Conservation (phyloP, 2,329 filamentous ascomycete species). For the Sarocladium strictum region DNA sequence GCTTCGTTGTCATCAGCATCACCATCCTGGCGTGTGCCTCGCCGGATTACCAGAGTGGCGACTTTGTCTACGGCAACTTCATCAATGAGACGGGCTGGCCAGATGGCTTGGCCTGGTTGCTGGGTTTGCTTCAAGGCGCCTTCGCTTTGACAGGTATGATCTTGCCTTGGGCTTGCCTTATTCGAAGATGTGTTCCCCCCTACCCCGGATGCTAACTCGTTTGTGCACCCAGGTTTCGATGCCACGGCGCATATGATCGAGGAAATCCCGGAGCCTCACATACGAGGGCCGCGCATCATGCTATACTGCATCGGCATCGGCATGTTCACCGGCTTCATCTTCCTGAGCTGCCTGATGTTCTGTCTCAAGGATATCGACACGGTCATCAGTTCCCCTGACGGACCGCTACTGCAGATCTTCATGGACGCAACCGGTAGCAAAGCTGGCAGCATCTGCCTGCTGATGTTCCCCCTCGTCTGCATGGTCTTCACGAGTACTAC, state of each 20-base stretch:
- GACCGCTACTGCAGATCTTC: slow-evolving; percentile 57
- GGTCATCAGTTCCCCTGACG: slow-evolving; percentile 49
- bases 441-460: slow-evolving; percentile 56
- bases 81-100: slow-evolving; percentile 39
- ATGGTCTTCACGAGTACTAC: slow-evolving; percentile 57
- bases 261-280: slow-evolving; percentile 33
- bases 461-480: slow-evolving; percentile 63
- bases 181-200: too few relatives aligned
- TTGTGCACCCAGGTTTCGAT: too few relatives aligned
- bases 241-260: slow-evolving; percentile 39
- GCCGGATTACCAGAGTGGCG: slow-evolving; percentile 21
- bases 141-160: slow-evolving; percentile 26
- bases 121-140: slow-evolving; percentile 36
- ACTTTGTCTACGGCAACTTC: slow-evolving; percentile 37
- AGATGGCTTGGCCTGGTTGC: slow-evolving; percentile 39
- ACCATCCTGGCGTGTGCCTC: slow-evolving; percentile 61
- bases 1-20: slow-evolving; percentile 65
- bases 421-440: slow-evolving; percentile 55
- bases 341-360: slow-evolving; percentile 45
- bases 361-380: slow-evolving; percentile 48
- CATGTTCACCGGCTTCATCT: slow-evolving; percentile 55
- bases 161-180: too few relatives aligned
- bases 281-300: slow-evolving; percentile 27
- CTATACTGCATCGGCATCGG: slow-evolving; percentile 44
- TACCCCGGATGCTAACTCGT: too few relatives aligned